phyloP scores from a whole-genome alignment of 352 stramenopile genomes.

The Phytophthora pini region DNA sequence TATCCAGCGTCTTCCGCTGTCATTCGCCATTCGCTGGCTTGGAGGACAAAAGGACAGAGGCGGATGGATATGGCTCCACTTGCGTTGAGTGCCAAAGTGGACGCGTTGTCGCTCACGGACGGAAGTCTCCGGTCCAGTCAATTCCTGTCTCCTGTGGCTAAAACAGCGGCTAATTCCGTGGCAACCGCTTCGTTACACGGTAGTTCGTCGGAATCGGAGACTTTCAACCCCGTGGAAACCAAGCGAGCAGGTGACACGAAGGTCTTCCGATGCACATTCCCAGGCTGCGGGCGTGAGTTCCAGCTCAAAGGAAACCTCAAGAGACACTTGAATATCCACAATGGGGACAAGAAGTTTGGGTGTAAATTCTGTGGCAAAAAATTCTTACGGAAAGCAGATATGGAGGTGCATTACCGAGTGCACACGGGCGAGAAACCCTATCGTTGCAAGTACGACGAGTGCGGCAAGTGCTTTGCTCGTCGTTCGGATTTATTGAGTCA shows the following conservation, averaged over 20 bases:
- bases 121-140: constrained; percentile 11
- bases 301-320: constrained; percentile 76
- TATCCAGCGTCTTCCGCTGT: constrained; percentile 10
- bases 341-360: constrained; percentile 61
- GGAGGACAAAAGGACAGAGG: background rate
- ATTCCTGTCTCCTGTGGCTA: background rate
- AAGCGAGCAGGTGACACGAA: constrained; percentile 17
- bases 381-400: constrained; percentile 79
- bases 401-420: constrained; percentile 77
- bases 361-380: constrained; percentile 66
- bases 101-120: constrained; percentile 19
- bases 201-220: background rate
- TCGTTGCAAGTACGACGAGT: constrained; percentile 56
- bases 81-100: constrained; percentile 28
- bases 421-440: constrained; percentile 86
- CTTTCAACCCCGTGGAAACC: constrained; percentile 1
- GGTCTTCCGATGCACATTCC: constrained; percentile 59
- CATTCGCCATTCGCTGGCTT: constrained; percentile 22
- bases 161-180: background rate
- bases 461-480: constrained; percentile 68
- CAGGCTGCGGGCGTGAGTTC: constrained; percentile 61
- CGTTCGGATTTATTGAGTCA: constrained; percentile 79
- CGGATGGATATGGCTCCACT: constrained; percentile 29
- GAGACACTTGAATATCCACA: constrained; percentile 64
- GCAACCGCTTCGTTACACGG: background rate